phyloP scores from a whole-genome alignment of 2,329 filamentous ascomycete genomes.

The Colletotrichum aenigma region DNA sequence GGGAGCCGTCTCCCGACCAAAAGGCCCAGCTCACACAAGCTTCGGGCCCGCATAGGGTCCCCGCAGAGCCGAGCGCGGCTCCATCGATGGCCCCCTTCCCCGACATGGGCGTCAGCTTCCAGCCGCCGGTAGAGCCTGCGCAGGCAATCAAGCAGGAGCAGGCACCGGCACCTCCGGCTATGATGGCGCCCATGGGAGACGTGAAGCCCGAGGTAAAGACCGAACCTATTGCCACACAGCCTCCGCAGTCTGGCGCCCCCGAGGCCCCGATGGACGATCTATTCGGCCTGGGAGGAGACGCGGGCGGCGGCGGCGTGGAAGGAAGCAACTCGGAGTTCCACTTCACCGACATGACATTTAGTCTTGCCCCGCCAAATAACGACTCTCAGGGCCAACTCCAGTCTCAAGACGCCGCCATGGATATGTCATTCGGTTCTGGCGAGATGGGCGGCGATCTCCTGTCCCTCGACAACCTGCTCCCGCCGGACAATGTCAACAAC shows the following conservation, averaged over 20 bases:
- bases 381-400: slow-evolving; percentile 29
- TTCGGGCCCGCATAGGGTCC: slow-evolving; percentile 8
- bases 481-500: slow-evolving; percentile 21
- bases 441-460: slow-evolving; percentile 34
- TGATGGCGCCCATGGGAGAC: slow-evolving; percentile 30
- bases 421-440: slow-evolving; percentile 46
- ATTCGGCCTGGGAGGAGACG: slow-evolving; percentile 9
- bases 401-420: slow-evolving; percentile 45
- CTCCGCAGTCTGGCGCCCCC: slow-evolving; percentile 23
- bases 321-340: slow-evolving; percentile 42
- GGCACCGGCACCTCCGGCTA: slow-evolving; percentile 19
- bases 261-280: slow-evolving; percentile 22
- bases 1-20: slow-evolving; percentile 4
- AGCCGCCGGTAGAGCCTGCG: slow-evolving; percentile 23
- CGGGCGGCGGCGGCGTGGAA: slow-evolving; percentile 8
- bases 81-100: slow-evolving; percentile 59
- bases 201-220: slow-evolving; percentile 30
- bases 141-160: slow-evolving; percentile 16
- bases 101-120: slow-evolving; percentile 57
- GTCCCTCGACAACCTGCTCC: slow-evolving; percentile 33
- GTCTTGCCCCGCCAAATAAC: slow-evolving; percentile 48
- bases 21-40: not conserved
- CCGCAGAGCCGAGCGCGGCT: slow-evolving; percentile 17
- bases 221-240: slow-evolving; percentile 8
- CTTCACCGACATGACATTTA: slow-evolving; percentile 64